A percentile compares a stretch with the other conserved stretches of the same genome.
These are phyloP conservation scores for Cladophialophora carrionii DNA, from an alignment of 2,329 filamentous ascomycete species.

Conservation along the genomic window DNA sequence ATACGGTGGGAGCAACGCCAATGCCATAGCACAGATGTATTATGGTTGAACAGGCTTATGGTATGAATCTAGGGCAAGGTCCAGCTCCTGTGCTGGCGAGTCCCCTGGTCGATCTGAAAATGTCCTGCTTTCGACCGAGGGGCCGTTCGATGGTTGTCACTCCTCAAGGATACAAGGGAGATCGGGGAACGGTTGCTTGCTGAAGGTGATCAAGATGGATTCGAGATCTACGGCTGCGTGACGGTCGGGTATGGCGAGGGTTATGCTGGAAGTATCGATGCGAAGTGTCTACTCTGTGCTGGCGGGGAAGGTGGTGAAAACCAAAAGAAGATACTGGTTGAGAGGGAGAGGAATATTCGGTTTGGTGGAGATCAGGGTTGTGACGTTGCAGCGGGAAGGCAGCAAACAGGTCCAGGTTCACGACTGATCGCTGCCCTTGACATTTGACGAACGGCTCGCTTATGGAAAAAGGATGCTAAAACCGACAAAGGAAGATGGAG, in stretches of 20 bases:
- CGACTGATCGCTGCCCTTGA: conserved; percentile 20
- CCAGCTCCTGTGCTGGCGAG: background rate
- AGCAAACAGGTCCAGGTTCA: conserved; percentile 20
- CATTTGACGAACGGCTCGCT: conserved; percentile 28
- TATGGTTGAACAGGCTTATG: background rate
- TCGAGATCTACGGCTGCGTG: background rate
- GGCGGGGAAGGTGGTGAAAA: conserved; percentile 22
- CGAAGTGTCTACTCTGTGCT: conserved; percentile 15
- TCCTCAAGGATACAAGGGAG: background rate
- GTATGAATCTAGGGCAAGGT: background rate
- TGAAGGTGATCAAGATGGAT: background rate
- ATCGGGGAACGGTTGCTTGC: background rate
- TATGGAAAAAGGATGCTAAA: conserved; percentile 15
- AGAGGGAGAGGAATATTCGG: conserved; percentile 11
- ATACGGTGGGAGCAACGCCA: conserved; percentile 34
- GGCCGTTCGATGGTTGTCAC: background rate
- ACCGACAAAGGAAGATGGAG: conserved; percentile 19
- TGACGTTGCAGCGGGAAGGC: conserved; percentile 31
- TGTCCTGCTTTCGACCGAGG: background rate
- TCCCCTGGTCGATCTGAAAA: conserved; percentile 4
- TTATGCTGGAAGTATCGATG: conserved; percentile 12
- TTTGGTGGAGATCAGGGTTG: conserved; percentile 24
- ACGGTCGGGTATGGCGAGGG: conserved; percentile 1
- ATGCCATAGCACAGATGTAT: conserved; percentile 34
- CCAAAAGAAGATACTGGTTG: conserved; percentile 22